A percentile compares a stretch with the other conserved stretches of the same genome.
phyloP scores from a whole-genome alignment of 495 filamentous ascomycete species.

The Pseudotulostoma volvatum region DNA sequence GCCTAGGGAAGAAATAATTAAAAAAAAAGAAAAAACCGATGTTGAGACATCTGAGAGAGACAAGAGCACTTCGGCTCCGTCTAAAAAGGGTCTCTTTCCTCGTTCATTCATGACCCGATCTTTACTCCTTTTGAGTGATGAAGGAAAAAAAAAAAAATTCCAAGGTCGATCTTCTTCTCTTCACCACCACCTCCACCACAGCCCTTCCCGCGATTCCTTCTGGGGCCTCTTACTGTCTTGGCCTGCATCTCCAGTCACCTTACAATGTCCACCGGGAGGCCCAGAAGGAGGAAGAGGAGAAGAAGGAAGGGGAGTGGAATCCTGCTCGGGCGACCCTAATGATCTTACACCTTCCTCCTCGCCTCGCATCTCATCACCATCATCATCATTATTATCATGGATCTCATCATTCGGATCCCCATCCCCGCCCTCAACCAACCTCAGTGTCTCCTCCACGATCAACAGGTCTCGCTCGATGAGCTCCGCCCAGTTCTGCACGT shows the following conservation, averaged over 20 bases:
- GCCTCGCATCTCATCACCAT: background rate
- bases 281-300: no score
- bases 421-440: constrained; percentile 38
- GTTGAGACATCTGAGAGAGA: no score
- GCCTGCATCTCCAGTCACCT: background rate
- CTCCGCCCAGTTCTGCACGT: constrained; percentile 98
- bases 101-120: no score
- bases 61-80: no score
- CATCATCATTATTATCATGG: constrained; percentile 3
- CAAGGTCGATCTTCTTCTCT: background rate
- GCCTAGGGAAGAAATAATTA: no score
- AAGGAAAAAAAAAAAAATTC: constrained; percentile 3
- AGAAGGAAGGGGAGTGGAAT: no score
- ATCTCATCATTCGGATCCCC: constrained; percentile 11
- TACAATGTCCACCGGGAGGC: background rate
- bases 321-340: no score
- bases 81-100: no score
- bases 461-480: constrained; percentile 81
- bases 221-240: constrained; percentile 8
- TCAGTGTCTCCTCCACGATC: constrained; percentile 73
- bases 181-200: background rate
- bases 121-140: no score
- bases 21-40: no score
- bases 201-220: background rate
- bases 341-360: background rate